A percentile compares a stretch with the other conserved stretches of the same genome.
Conservation (phyloP, 1,139 yeast species). For the Candida freyschussii region DNA sequence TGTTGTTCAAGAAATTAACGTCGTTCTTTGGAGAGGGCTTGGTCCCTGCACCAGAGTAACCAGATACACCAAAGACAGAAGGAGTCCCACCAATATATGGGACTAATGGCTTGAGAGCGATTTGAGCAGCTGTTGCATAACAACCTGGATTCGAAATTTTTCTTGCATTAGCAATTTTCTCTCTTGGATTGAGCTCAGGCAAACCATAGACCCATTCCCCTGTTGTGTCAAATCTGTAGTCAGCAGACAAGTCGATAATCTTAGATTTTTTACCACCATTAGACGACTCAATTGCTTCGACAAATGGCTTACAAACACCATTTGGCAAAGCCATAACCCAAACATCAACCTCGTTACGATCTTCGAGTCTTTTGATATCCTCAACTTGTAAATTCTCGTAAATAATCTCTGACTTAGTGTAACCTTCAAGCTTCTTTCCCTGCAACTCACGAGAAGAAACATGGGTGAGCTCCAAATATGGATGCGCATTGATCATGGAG, state of each 20-base stretch:
- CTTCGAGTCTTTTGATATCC: slow-evolving; percentile 76
- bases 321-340: slow-evolving; percentile 99
- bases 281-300: slow-evolving; percentile 75
- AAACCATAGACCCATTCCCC: slow-evolving; percentile 91
- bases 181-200: slow-evolving; percentile 72
- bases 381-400: slow-evolving; percentile 86
- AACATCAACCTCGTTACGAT: slow-evolving; percentile 74
- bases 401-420: slow-evolving; percentile 70
- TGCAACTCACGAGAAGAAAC: slow-evolving; percentile 93
- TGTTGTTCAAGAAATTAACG: slow-evolving; percentile 62
- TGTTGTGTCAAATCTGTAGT: slow-evolving; percentile 85
- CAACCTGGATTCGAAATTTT: slow-evolving; percentile 97
- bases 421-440: slow-evolving; percentile 84
- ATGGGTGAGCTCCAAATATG: slow-evolving; percentile 79
- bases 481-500: slow-evolving; percentile 80
- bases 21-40: slow-evolving; percentile 97
- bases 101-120: slow-evolving; percentile 81
- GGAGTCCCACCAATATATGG: slow-evolving; percentile 68
- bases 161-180: slow-evolving; percentile 62
- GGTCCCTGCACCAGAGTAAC: slow-evolving; percentile 98
- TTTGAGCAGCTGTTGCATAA: slow-evolving; percentile 96
- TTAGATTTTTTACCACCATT: slow-evolving; percentile 52
- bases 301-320: slow-evolving; percentile 97
- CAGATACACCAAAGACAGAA: slow-evolving; percentile 89
- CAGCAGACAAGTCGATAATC: slow-evolving; percentile 91